phyloP scores from a whole-genome alignment of 768 basidiomycete species.

The Tylopilus sp. region DNA sequence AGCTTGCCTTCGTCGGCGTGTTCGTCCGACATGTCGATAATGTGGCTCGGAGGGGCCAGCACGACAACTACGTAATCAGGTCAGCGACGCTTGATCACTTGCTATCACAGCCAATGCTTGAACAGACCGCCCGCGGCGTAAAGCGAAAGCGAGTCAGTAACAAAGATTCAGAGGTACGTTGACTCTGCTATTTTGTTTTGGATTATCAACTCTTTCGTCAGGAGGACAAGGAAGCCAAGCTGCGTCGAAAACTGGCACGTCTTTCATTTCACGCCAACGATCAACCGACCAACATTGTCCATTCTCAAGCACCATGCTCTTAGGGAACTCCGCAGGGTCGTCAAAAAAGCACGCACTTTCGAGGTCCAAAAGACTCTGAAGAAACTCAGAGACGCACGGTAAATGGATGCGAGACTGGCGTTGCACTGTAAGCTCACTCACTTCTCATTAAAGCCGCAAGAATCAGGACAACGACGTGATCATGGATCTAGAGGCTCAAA shows the following conservation, averaged over 20 bases:
- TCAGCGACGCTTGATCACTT: conserved; percentile 8
- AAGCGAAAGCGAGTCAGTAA: conserved; percentile 45
- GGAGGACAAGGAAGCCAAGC: conserved; percentile 41
- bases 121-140: conserved; percentile 20
- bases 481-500: conserved; percentile 53
- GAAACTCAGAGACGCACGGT: conserved; percentile 71
- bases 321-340: conserved; percentile 68
- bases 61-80: conserved; percentile 11
- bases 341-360: conserved; percentile 77
- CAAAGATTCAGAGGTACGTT: conserved; percentile 32
- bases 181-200: neutral
- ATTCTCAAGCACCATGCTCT: conserved; percentile 65
- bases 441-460: conserved; percentile 30
- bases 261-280: conserved; percentile 8
- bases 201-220: conserved; percentile 13
- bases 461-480: conserved; percentile 38
- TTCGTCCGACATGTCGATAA: conserved; percentile 36
- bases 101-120: neutral
- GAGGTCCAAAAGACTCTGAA: conserved; percentile 84
- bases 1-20: conserved; percentile 38
- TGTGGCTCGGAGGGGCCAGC: neutral
- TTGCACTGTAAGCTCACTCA: neutral
- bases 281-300: conserved; percentile 8
- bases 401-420: neutral
- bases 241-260: conserved; percentile 58